phyloP scores from a whole-genome alignment of 1,284 basidiomycete genomes.

The Malassezia arunalokei region DNA sequence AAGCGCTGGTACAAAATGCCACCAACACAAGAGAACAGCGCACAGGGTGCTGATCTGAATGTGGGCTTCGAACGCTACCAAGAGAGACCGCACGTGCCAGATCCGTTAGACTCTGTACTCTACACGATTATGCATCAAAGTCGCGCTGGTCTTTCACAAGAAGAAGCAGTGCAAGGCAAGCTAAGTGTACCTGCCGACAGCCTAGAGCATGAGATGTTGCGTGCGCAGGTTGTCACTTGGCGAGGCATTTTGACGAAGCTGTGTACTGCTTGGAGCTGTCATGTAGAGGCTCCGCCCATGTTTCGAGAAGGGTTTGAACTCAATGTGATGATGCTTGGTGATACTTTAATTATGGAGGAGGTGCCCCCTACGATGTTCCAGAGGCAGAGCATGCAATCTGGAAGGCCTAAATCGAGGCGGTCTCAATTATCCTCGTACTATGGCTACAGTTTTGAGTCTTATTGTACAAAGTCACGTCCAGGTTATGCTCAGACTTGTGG shows the following conservation, averaged over 20 bases:
- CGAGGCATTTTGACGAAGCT: slow-evolving; percentile 79
- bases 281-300: slow-evolving; percentile 14
- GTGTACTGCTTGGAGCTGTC: slow-evolving; percentile 24
- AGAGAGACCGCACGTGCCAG: slow-evolving; percentile 49
- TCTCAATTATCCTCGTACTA: slow-evolving; percentile 1
- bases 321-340: slow-evolving; percentile 47
- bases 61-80: slow-evolving; percentile 54
- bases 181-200: slow-evolving; percentile 3
- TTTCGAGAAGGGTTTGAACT: slow-evolving; percentile 47
- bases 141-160: neutral
- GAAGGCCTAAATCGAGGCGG: neutral
- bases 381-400: neutral
- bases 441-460: slow-evolving; percentile 71
- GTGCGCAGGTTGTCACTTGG: slow-evolving; percentile 60
- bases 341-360: slow-evolving; percentile 71
- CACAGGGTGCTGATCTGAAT: slow-evolving; percentile 35
- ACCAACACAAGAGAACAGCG: slow-evolving; percentile 6
- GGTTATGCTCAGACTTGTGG: neutral
- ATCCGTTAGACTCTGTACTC: slow-evolving; percentile 20
- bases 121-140: slow-evolving; percentile 14
- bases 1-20: slow-evolving; percentile 14
- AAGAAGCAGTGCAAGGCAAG: slow-evolving; percentile 1
- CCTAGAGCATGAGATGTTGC: slow-evolving; percentile 21
- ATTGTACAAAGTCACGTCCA: slow-evolving; percentile 55
- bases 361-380: slow-evolving; percentile 26